These are phyloP conservation scores for Myrica gale DNA, from an alignment of 306 rosid genomes.

Conservation along the genomic window DNA sequence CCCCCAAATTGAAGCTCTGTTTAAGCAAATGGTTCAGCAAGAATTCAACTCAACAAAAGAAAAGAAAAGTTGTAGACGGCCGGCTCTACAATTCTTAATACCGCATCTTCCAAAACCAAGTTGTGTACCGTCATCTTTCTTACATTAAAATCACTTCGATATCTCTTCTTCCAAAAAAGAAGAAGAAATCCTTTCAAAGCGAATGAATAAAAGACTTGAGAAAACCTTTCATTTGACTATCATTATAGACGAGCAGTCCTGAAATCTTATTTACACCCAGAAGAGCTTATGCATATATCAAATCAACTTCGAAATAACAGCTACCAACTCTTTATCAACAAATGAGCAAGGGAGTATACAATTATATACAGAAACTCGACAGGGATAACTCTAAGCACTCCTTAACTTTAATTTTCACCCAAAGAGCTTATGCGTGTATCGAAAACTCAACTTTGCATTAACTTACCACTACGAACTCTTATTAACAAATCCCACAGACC, in stretches of 20 bases:
- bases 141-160: too few relatives aligned
- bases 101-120: too few relatives aligned
- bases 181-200: too few relatives aligned
- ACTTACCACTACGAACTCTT: background rate
- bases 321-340: background rate
- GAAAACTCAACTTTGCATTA: background rate
- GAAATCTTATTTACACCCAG: background rate
- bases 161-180: too few relatives aligned
- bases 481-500: slow-evolving; percentile 3
- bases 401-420: background rate
- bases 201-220: too few relatives aligned
- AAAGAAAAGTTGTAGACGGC: background rate
- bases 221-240: too few relatives aligned
- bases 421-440: background rate
- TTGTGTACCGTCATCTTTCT: too few relatives aligned
- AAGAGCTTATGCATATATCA: background rate
- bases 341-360: background rate
- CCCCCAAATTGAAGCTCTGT: background rate
- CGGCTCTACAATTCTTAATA: too few relatives aligned
- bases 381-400: background rate
- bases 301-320: background rate
- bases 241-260: too few relatives aligned
- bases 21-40: background rate
- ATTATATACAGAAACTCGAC: background rate
- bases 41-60: background rate